A percentile compares a stretch with the other conserved stretches of the same genome.
These are phyloP conservation scores for Lyophyllum shimeji DNA, from an alignment of 768 basidiomycete genomes.

Conservation along the genomic window DNA sequence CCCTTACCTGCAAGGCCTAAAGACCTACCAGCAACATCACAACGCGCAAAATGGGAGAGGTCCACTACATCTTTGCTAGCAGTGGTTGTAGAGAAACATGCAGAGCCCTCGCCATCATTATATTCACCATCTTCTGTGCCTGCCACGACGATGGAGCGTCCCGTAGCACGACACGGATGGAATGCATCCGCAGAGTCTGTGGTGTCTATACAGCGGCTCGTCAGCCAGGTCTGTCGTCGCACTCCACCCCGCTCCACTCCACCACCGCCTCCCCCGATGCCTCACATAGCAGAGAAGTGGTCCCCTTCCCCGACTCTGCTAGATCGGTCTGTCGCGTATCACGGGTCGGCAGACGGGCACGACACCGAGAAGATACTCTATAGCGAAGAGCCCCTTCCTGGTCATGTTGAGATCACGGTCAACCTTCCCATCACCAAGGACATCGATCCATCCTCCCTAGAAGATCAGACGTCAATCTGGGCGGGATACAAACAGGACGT, in stretches of 20 bases:
- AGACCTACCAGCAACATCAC: background rate
- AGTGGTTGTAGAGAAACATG: background rate
- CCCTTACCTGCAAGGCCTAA: background rate
- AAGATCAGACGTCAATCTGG: slow-evolving; percentile 43
- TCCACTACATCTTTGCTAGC: background rate
- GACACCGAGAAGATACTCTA: background rate
- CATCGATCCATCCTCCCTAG: slow-evolving; percentile 16
- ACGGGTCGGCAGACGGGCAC: background rate
- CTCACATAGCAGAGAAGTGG: background rate
- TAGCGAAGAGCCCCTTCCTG: background rate
- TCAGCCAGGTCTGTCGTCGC: slow-evolving; percentile 6
- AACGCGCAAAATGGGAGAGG: background rate
- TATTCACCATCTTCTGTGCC: slow-evolving; percentile 3
- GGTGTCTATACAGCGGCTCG: slow-evolving; percentile 3
- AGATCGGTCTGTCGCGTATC: background rate
- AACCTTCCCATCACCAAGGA: slow-evolving; percentile 19
- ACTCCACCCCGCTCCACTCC: slow-evolving; percentile 4
- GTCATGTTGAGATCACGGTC: slow-evolving; percentile 13
- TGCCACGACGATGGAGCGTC: background rate
- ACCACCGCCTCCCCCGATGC: slow-evolving; percentile 3
- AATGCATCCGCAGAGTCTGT: slow-evolving; percentile 9
- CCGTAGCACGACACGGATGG: background rate
- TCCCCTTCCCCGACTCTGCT: background rate
- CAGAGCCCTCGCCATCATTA: slow-evolving; percentile 3
- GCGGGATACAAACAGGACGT: slow-evolving; percentile 50